These are phyloP conservation scores for Rosa multiflora DNA, from an alignment of 306 rosid species.

Conservation along the genomic window DNA sequence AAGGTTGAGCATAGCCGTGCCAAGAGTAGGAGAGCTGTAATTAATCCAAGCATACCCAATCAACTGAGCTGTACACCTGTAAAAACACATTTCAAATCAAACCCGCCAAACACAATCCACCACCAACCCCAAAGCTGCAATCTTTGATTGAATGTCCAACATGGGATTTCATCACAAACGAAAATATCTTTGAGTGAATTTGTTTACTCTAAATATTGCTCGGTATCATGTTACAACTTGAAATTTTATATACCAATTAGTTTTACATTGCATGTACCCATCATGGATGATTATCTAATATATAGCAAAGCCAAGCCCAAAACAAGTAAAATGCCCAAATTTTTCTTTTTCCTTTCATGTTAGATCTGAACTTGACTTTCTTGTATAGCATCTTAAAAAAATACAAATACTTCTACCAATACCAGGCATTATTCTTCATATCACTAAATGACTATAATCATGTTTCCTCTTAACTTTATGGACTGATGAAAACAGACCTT, in stretches of 20 bases:
- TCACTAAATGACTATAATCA: not conserved
- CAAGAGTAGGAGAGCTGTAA: no score
- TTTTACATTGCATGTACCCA: not conserved
- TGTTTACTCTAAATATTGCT: not conserved
- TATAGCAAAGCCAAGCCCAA: not conserved
- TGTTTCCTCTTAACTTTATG: not conserved
- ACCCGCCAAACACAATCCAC: no score
- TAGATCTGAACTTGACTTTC: not conserved
- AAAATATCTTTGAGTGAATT: not conserved
- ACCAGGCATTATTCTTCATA: not conserved
- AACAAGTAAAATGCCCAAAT: not conserved
- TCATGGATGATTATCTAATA: not conserved
- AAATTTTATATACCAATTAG: not conserved
- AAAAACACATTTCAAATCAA: no score
- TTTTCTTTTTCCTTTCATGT: not conserved
- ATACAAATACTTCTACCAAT: not conserved
- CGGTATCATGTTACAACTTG: not conserved
- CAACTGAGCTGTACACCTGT: no score
- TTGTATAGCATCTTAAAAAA: not conserved
- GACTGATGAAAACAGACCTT: conserved; percentile 47
- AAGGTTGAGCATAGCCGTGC: no score
- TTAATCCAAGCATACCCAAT: no score
- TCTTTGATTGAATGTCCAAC: no score
- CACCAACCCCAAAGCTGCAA: no score
- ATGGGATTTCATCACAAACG: no score